phyloP scores from a whole-genome alignment of 192 early-diverging fungal genomes.

The Entomortierella chlamydospora region DNA sequence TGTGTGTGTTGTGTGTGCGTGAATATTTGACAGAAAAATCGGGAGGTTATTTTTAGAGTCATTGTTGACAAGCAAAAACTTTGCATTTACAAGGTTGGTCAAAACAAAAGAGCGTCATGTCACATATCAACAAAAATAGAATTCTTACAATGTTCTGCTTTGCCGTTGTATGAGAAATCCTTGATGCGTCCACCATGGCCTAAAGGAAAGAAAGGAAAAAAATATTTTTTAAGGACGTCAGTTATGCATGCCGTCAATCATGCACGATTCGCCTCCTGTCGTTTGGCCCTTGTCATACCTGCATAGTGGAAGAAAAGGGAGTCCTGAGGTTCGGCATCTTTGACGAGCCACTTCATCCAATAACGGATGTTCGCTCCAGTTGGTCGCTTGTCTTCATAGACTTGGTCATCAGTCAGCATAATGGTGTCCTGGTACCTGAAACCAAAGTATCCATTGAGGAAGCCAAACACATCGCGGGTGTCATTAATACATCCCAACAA shows the following conservation, averaged over 20 bases:
- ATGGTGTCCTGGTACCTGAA: conserved; percentile 70
- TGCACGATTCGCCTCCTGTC: too few species aligned
- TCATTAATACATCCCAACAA: conserved; percentile 54
- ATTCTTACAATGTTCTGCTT: conserved; percentile 46
- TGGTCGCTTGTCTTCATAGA: conserved; percentile 55
- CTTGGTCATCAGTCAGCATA: conserved; percentile 77
- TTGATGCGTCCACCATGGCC: conserved; percentile 57
- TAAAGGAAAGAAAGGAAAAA: conserved; percentile 4
- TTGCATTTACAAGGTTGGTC: neutral
- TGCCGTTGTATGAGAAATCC: conserved; percentile 54
- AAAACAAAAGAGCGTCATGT: neutral
- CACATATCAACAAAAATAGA: neutral
- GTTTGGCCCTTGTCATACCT: conserved; percentile 66
- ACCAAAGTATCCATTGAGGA: conserved; percentile 66
- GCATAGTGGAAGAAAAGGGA: conserved; percentile 84
- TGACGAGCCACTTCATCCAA: conserved; percentile 76
- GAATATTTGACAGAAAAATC: neutral
- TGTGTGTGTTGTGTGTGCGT: too few species aligned
- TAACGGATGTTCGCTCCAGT: conserved; percentile 69
- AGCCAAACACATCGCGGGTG: conserved; percentile 63
- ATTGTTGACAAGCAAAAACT: too few species aligned
- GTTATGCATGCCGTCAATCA: neutral
- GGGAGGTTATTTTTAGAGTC: neutral
- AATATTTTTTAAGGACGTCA: too few species aligned
- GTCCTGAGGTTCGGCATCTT: conserved; percentile 74